Base-by-base conservation (phyloP, 2,329 filamentous ascomycete species). In the Claviceps digitariae region DNA sequence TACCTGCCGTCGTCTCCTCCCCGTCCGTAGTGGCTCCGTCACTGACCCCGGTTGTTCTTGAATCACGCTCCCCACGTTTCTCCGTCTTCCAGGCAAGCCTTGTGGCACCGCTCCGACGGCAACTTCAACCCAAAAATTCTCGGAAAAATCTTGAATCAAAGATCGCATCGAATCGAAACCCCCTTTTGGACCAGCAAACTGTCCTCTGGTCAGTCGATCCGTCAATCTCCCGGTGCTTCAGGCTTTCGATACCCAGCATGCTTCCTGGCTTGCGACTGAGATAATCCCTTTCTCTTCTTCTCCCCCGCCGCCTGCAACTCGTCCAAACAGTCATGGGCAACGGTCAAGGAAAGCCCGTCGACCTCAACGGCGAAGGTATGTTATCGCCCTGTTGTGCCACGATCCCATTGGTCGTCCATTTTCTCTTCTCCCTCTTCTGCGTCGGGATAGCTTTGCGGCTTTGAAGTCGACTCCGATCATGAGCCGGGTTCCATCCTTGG, bases 261-360 rank as follows among this genome's bases (percentile, higher is more conserved):
- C 61, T 57, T 52, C 50, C 60, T 59, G 55, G 54, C 54, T 53
- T 52, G 48, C 57, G 53, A 50, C 54, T 41, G 47, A 57, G 52
- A 57, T 66, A 64, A 59, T 59, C 54, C 54, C 48, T 50, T 48
- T 34, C 52, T 25, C 51, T 60, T 56, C 56, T 58, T 60, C 59
- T 34, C 51, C 38, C 53, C 59, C 55, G 57, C 59, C 63, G 57
- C 58, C 54, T 56, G 52, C 54, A 60, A 59, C 60, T 55, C 55
- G 59, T 58, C 55, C 57, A 56, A 56, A 52, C 58, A 95, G 93
- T 2, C 5, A 97, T 97, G 91, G 91, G 91, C 68, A 96, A 97
- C 74, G 86, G 84, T 67, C 90, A 91, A 72, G 90, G 90, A 71
- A 96, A 96, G 72, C 88, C 87, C 71, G 82, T 95, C 74, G 85